Evolutionary conservation across 305 asterid genomes (phyloP).

Genomic region (Coffea humblotiana): DNA sequence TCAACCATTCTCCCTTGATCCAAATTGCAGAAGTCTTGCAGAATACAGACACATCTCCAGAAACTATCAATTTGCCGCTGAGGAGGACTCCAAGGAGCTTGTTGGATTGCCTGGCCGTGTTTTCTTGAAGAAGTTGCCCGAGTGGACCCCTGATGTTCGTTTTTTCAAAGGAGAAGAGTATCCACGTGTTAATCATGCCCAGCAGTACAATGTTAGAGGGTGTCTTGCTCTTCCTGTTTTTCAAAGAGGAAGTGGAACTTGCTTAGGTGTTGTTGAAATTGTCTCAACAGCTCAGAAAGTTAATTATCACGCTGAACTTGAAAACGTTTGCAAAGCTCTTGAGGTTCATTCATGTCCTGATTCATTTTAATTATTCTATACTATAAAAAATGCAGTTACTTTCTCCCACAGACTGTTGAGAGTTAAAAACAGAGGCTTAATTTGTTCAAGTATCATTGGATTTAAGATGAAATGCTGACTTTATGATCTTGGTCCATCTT

Average conservation of each 20-base stretch:
- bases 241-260: conserved; percentile 63
- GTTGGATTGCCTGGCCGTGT: conserved; percentile 82
- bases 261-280: conserved; percentile 86
- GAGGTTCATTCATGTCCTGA: conserved; percentile 45
- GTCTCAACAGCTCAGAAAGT: conserved; percentile 60
- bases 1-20: conserved; percentile 55
- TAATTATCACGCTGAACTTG: conserved; percentile 61
- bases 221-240: conserved; percentile 85
- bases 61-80: conserved; percentile 65
- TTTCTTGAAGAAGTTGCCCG: conserved; percentile 75
- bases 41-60: conserved; percentile 58
- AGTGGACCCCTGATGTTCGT: conserved; percentile 91
- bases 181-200: conserved; percentile 63
- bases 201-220: conserved; percentile 58
- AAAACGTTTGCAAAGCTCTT: conserved; percentile 70
- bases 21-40: conserved; percentile 53
- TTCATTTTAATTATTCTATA: neutral
- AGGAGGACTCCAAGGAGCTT: conserved; percentile 53
- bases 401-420: neutral
- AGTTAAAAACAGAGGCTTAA: neutral
- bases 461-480: neutral
- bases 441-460: neutral
- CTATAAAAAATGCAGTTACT: neutral
- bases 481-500: neutral
- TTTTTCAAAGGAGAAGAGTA: conserved; percentile 67